Base-by-base conservation (phyloP, 2,329 filamentous ascomycete species). In the Gaeumannomyces tritici region DNA sequence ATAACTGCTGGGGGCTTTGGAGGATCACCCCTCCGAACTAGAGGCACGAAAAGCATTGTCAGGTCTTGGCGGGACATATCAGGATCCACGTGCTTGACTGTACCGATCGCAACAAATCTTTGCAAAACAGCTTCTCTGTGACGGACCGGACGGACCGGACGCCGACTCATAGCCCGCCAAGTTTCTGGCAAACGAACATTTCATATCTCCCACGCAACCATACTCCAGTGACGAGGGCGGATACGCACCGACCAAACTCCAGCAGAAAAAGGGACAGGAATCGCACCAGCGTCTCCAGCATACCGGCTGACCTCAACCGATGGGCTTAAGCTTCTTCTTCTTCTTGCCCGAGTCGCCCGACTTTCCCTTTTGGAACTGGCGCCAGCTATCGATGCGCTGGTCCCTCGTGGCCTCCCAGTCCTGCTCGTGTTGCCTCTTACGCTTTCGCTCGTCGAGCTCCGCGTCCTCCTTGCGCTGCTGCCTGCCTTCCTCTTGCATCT, bases 321-420 rank as follows among this genome's bases (percentile, higher is more conserved):
- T 84, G 1, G 82, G 82, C 79, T 86, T 86, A 61, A 85, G 76
- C 79, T 91, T 90, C 75, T 87, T 84, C 74, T 86, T 87, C 77
- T 86, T 87, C 75, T 83, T 83, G 15, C 47, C 35, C 31, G 60
- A 51, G n/a, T 74, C 77, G 56, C 78, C 79, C 26, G 78, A 80
- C 75, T 83, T 86, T 65, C 83, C 84, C 77, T 96, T 95, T 73
- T 95, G 88, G 71, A 96, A 99, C 67, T 92, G 85, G 63, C 95
- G 85, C 95, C 95, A 99, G 74, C 89, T 96, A 67, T 87, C 90
- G 75, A 99, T 98, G 67, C 95, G 84, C 76, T 91, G 84, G 64
- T 99, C 95, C 58, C 95, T 81, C 29, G 89, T 96, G 71, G 90
- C 87, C 79, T 99, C 95, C 95, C 95, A 99, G 66, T 93, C 89